Evolutionary conservation across 2,329 filamentous ascomycete species (phyloP).

Genomic region (Phoma sp.): DNA sequence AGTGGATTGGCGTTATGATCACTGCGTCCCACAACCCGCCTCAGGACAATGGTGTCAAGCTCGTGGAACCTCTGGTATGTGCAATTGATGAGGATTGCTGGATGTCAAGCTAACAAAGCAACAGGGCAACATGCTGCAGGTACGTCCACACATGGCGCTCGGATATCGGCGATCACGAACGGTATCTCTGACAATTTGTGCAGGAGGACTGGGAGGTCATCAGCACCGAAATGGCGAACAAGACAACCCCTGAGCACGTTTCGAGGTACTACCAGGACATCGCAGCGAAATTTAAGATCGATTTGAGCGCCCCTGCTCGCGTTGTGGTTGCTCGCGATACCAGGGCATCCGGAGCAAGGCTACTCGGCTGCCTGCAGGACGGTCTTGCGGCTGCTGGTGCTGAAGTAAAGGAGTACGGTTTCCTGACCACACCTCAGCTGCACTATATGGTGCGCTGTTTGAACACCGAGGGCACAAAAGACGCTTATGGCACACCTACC

Average conservation of each 20-base stretch:
- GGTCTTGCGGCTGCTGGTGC: slow-evolving; percentile 78
- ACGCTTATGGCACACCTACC: slow-evolving; percentile 86
- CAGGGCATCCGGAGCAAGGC: slow-evolving; percentile 83
- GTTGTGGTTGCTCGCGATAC: slow-evolving; percentile 94
- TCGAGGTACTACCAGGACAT: slow-evolving; percentile 77
- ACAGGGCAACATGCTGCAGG: slow-evolving; percentile 86
- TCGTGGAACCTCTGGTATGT: slow-evolving; percentile 86
- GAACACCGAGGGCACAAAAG: slow-evolving; percentile 87
- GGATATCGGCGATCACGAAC: background rate
- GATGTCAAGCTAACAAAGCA: slow-evolving; percentile 23
- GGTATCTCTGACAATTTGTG: slow-evolving; percentile 15
- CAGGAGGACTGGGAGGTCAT: slow-evolving; percentile 85
- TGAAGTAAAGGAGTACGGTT: slow-evolving; percentile 82
- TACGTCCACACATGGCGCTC: slow-evolving; percentile 8
- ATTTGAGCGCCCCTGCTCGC: slow-evolving; percentile 70
- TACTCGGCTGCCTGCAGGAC: slow-evolving; percentile 79
- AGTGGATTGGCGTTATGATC: slow-evolving; percentile 87
- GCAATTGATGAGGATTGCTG: background rate
- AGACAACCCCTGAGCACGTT: slow-evolving; percentile 74
- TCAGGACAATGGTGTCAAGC: slow-evolving; percentile 71
- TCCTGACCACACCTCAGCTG: slow-evolving; percentile 94
- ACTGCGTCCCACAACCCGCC: slow-evolving; percentile 71
- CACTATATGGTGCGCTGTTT: slow-evolving; percentile 95
- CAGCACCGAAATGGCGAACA: slow-evolving; percentile 89
- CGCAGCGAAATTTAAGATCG: slow-evolving; percentile 64